Base-by-base conservation (phyloP, 306 rosid genomes). In the Mimosa bimucronata region DNA sequence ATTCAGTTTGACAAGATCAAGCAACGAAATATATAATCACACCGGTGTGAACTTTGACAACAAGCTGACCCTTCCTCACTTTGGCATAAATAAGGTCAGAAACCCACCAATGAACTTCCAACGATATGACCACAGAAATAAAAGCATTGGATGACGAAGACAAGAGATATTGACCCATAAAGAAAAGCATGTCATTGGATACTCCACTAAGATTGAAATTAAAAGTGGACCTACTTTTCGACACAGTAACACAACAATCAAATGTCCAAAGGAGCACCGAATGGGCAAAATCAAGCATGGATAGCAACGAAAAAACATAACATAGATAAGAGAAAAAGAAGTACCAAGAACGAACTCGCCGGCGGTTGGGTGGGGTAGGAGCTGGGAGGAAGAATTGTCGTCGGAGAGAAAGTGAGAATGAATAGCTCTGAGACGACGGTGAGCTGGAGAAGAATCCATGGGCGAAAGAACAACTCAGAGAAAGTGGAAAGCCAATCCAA, bases 261-360 rank as follows among this genome's bases (percentile, higher is more conserved):
- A 66, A 62, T 30, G 19, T 78, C 14, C 19, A 31, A 16, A 74
- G 14, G 73, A 62, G 52, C 13, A 9, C 28, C 71, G 50, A 23
- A 21, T 50, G 71, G 10, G 77, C 38, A 80, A 80, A 13, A 80
- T 38, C 31, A 66, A 74, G 42, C 30, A 34, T 14, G 15, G 16
- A 21, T 41, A 69, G 31, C 55, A 41, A 69, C 60, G n/a, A n/a
- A 66, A 6, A 37, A 3, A 38, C 7, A 9, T 16, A 9, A 5
- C 37, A 40, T 5, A 41, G 74, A 42, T 25, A 6, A 34, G 38
- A 34, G 5, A 42, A 34, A 12, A 4, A 69, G 42, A 14, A 69
- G 69, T 70, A 95, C 99, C 98, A 60, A 80, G 81, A 40, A 79
- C 74, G 74, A 95, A 93, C 86, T 95, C 96, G 86, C 77, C 98